A percentile compares a stretch with the other conserved stretches of the same genome.
Conservation (phyloP, 495 filamentous ascomycete species). For the Filosporella fistucella region DNA sequence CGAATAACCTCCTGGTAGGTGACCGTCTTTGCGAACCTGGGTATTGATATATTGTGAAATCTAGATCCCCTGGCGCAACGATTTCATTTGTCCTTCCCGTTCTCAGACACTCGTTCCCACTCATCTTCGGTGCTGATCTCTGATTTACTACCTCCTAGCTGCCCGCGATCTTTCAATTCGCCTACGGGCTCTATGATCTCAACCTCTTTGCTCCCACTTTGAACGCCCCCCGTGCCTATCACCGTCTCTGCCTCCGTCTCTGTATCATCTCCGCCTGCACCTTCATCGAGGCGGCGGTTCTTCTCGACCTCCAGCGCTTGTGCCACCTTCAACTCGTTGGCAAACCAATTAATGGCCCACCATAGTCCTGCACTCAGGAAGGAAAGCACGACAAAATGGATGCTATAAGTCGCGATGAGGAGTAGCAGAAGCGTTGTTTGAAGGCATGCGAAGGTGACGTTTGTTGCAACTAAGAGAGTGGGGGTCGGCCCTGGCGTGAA, state of each 20-base stretch:
- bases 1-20: no score
- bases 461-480: constrained; percentile 84
- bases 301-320: constrained; percentile 60
- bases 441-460: constrained; percentile 79
- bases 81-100: constrained; percentile 45
- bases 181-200: constrained; percentile 14
- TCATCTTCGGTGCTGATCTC: constrained; percentile 53
- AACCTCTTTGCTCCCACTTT: constrained; percentile 17
- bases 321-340: constrained; percentile 64
- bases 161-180: constrained; percentile 16
- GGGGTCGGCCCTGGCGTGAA: constrained; percentile 55
- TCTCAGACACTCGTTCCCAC: constrained; percentile 56
- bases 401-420: constrained; percentile 74
- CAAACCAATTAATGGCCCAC: constrained; percentile 97
- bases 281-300: constrained; percentile 32
- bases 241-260: constrained; percentile 48
- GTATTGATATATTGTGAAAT: no score
- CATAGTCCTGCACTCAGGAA: constrained; percentile 76
- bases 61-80: no score
- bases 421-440: constrained; percentile 74
- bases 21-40: no score
- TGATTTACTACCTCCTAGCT: constrained; percentile 16
- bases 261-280: constrained; percentile 18
- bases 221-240: constrained; percentile 3
- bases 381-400: constrained; percentile 83